Evolutionary conservation across 2,329 filamentous ascomycete species (phyloP), one percentile per base, ranked within the genome.

Genomic region (Pleoardoris graminearum): DNA sequence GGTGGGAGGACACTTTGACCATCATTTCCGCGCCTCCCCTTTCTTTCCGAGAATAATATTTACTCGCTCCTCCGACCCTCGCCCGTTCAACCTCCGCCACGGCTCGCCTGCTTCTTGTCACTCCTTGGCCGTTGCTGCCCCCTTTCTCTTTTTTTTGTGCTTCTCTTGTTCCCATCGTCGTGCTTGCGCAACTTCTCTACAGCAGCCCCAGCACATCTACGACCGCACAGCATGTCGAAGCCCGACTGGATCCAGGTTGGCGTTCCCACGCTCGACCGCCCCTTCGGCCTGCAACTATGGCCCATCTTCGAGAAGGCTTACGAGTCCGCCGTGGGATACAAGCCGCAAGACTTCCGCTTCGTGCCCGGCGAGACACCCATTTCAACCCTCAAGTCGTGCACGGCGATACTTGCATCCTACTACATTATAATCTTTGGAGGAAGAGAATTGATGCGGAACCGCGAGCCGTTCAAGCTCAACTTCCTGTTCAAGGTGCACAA

Each of bases 401-500:
- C 85, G 54, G 84, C 89, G 64, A 88, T 91, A 73, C 87, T 97
- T 66, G 79, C 91, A 70, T 79, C 89, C 73, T 99, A 97, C 86
- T 97, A 97, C 77, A 78, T 89, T 63, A 80, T 96, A 78, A 94
- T 97, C 69, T 95, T 97, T 63, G 92, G 92, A 59, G 94, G 93
- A 54, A 85, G 93, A 61, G 90, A 95, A 77, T 73, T 91, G 66
- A 97, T 99, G 94, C 90, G 90, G 77, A 87, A 89, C 69, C 85
- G 90, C 59, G 82, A 87, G 71, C 82, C 93, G 19, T 88, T 94
- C 79, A 90, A 95, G 82, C 84, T 97, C 70, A 94, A 90, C 80
- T 80, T 83, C 14, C 80, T 94, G 53, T 97, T 97, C 82, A 89
- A 96, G 79, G 83, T 97, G 72, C 93, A 99, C 85, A 99, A 99